These are phyloP conservation scores for Hypomontagnella submonticulosa DNA, from an alignment of 495 filamentous ascomycete genomes.

Conservation along the genomic window DNA sequence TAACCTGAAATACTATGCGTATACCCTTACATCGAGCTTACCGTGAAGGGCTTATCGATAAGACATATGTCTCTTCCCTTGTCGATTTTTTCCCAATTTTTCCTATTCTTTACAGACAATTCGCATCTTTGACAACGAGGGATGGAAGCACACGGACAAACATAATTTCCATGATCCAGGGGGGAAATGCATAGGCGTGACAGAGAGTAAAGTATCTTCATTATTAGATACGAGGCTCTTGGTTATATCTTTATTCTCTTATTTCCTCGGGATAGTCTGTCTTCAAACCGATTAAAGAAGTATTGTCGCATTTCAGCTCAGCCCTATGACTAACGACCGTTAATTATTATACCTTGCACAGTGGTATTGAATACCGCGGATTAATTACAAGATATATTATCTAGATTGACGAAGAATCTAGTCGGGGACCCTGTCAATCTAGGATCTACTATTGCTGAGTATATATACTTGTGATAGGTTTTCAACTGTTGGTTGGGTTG, in stretches of 20 bases:
- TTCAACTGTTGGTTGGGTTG: conserved; percentile 14
- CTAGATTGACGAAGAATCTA: conserved; percentile 39
- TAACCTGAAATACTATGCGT: neutral
- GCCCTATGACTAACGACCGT: conserved; percentile 36
- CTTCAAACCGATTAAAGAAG: neutral
- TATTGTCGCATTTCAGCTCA: conserved; percentile 45
- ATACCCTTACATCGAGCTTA: conserved; percentile 2
- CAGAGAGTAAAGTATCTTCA: too few relatives aligned
- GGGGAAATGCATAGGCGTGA: conserved; percentile 4
- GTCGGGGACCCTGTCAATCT: conserved; percentile 21
- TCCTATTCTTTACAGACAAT: neutral
- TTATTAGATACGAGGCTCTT: neutral
- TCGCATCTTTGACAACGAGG: conserved; percentile 26
- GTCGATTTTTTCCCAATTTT: neutral
- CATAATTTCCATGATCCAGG: conserved; percentile 21
- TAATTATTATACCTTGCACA: conserved; percentile 33
- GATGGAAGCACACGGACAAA: conserved; percentile 40
- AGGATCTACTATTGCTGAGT: conserved; percentile 16
- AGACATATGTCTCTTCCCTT: conserved; percentile 1
- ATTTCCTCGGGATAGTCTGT: neutral
- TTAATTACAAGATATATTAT: conserved; percentile 43
- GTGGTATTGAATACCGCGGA: conserved; percentile 39
- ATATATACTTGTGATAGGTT: conserved; percentile 15
- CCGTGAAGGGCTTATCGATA: conserved; percentile 32
- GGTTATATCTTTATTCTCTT: neutral